Evolutionary conservation across 768 basidiomycete genomes (phyloP).

Genomic region (Hericium alpestre): DNA sequence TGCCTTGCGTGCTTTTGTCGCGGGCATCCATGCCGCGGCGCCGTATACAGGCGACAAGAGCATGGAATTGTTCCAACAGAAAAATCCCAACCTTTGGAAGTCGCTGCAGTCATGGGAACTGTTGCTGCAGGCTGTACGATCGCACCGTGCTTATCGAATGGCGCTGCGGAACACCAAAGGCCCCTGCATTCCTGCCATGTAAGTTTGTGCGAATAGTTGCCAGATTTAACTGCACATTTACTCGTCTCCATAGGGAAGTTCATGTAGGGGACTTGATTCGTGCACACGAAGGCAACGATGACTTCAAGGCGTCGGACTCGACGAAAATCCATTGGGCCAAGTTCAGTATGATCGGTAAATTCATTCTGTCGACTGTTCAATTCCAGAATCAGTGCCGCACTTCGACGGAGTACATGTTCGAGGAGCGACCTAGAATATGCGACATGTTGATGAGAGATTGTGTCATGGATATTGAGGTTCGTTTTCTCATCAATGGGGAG

Average conservation of each 20-base stretch:
- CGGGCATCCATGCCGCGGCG: slow-evolving; percentile 72
- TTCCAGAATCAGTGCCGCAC: slow-evolving; percentile 66
- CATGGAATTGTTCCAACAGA: slow-evolving; percentile 60
- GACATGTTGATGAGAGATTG: slow-evolving; percentile 44
- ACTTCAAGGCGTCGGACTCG: slow-evolving; percentile 54
- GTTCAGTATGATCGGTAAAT: slow-evolving; percentile 84
- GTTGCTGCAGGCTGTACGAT: slow-evolving; percentile 68
- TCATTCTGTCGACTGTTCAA: slow-evolving; percentile 65
- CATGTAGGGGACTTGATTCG: slow-evolving; percentile 84
- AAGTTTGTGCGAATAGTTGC: slow-evolving; percentile 3
- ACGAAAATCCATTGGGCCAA: slow-evolving; percentile 90
- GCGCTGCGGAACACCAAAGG: slow-evolving; percentile 80
- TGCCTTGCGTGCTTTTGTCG: slow-evolving; percentile 84
- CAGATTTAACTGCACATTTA: slow-evolving; percentile 7
- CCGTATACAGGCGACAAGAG: slow-evolving; percentile 70
- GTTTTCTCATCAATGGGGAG: background rate
- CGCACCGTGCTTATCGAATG: slow-evolving; percentile 85
- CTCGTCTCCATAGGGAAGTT: slow-evolving; percentile 53
- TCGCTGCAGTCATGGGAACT: slow-evolving; percentile 76
- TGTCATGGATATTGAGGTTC: slow-evolving; percentile 64
- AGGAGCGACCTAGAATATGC: slow-evolving; percentile 42
- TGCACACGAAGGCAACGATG: slow-evolving; percentile 76
- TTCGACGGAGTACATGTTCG: slow-evolving; percentile 49
- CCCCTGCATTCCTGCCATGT: slow-evolving; percentile 82
- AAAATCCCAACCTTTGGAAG: slow-evolving; percentile 61